Evolutionary conservation across 1,284 basidiomycete species (phyloP), one percentile per base, ranked within the genome.

Genomic region (Xerocomus amazonicus): DNA sequence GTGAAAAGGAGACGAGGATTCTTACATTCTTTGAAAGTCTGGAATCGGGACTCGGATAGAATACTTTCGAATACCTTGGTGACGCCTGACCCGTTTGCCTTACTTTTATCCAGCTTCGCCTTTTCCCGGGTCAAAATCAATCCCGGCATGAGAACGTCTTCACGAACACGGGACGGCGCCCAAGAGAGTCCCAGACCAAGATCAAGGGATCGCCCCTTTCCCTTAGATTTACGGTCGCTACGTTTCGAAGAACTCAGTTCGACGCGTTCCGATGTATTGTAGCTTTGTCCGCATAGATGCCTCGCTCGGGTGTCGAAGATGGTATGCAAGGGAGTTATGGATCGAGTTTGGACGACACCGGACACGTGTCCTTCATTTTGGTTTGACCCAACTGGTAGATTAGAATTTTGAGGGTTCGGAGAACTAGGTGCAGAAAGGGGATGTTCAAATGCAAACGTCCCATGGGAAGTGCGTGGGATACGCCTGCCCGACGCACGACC

Each of bases 21-120:
- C 81, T 69, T 64, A 88, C 87, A 87, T 60, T 73, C 79, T 67
- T 83, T 87, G 69, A 89, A 88, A 47, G 74, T 69, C 43, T 73
- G 73, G 66, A 83, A 89, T 31, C 77, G 79, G 47, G 78, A 70
- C 45, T 80, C 77, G 57, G 83, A 80, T 47, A 89, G 70, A 38
- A 77, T 76, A 56, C 72, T 75, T 58, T 76, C 75, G 61, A 88
- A 88, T 49, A 78, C 68, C 47, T 78, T 78, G 28, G 83, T 82
- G 13, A 88, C 76, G 56, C 86, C 80, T 50, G 67, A 70, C n/a
- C 76, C 77, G 40, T 73, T 71, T 50, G 43, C 57, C 56, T 36
- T 68, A 55, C 47, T 68, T 64, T 56, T 70, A 61, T 45, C 65
- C 36, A 47, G 34, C 62, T 57, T 57, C 35, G 47, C 65, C 57